Base-by-base conservation (phyloP, 1,284 basidiomycete genomes). In the Moniliophthora roreri region DNA sequence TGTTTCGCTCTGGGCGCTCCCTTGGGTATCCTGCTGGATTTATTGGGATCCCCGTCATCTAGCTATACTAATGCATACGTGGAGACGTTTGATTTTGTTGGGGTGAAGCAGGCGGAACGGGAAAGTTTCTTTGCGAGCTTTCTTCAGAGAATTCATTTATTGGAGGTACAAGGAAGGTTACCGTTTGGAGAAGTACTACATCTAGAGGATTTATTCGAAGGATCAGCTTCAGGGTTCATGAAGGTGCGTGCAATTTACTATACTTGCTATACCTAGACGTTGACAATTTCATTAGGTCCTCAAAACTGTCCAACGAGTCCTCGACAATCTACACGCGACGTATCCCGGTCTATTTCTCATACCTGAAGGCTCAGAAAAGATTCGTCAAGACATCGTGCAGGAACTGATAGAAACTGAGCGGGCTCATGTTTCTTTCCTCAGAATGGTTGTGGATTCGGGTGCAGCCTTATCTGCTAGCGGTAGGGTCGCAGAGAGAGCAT, bases 171-270 rank as follows among this genome's bases (percentile, higher is more conserved):
- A 52, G 64, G 68, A 7, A 52, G 57, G 26, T 42, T 74, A 3
- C 57, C 67, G 2, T 73, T 68, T 55, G 73, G 73, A 44, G 74
- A 76, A 55, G 68, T 71, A 21, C 52, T 76, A 46, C 63, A 66
- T 49, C 57, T 64, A 46, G 66, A 72, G 18, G 73, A 74, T 58
- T 65, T 75, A 28, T 64, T 70, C 16, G 63, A 62, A 48, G 68
- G 66, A 2, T 63, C 66, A 11, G 64, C 57, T 57, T 56, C 63
- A 1, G 69, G 68, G 1, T 74, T 74, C 53, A 58, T 66, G 15
- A 74, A 70, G 62, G 72, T 73, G 56, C 21, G 63, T 55, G 13
- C 9, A n/a, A 35, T 9, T 3, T 16, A 15, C 7, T 50, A 4
- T 50, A 23, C 4, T n/a, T 48, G n/a, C n/a, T n/a, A n/a, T n/a